phyloP scores from a whole-genome alignment of 2,329 filamentous ascomycete genomes.

The Aspergillus transmontanensis region DNA sequence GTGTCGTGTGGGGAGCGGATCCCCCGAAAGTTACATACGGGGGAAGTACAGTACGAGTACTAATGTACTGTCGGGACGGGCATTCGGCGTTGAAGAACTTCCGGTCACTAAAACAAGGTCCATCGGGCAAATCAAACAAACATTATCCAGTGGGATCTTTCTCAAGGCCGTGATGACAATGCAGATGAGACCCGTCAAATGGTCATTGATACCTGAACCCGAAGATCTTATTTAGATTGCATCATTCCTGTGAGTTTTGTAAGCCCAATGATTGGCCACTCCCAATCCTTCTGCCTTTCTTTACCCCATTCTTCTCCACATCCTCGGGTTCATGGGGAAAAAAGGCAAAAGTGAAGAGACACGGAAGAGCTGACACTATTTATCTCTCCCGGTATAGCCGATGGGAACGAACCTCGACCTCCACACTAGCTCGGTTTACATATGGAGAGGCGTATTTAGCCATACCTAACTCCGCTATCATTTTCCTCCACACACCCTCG shows the following conservation, averaged over 20 bases:
- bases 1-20: background rate
- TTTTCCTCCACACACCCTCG: background rate
- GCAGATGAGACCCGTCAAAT: background rate
- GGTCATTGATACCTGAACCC: background rate
- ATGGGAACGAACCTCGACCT: background rate
- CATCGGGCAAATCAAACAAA: background rate
- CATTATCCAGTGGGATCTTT: background rate
- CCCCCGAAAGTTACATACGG: background rate
- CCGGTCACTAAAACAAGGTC: constrained; percentile 10
- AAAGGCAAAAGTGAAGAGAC: constrained; percentile 9
- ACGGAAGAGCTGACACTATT: constrained; percentile 5
- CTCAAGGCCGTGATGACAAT: background rate
- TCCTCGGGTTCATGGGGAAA: constrained; percentile 18
- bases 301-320: constrained; percentile 21
- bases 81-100: constrained; percentile 25
- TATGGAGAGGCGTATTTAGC: background rate
- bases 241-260: background rate
- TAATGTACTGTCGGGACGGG: constrained; percentile 5
- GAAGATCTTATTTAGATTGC: background rate
- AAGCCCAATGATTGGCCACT: background rate
- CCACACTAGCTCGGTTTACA: background rate
- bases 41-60: background rate
- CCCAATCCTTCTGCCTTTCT: constrained; percentile 6
- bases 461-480: background rate
- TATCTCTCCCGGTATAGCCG: background rate